Conservation (phyloP, 768 basidiomycete genomes). For the Boletus patriciae region DNA sequence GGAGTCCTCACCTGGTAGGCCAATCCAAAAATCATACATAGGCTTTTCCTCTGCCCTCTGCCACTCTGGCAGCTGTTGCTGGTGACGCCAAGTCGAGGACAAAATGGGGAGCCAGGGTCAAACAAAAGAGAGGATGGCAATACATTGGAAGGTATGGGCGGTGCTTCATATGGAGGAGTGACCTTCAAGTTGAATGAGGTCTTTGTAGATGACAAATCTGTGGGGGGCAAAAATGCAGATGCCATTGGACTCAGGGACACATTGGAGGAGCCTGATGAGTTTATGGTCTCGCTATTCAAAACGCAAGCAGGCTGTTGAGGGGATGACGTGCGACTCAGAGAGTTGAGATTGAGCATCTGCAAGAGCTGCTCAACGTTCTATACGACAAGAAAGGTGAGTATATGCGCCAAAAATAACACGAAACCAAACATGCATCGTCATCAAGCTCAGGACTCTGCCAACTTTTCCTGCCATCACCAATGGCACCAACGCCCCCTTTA, state of each 20-base stretch:
- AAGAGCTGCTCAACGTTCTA: slow-evolving; percentile 81
- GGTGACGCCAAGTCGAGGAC: slow-evolving; percentile 26
- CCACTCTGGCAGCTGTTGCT: slow-evolving; percentile 44
- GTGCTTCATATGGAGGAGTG: slow-evolving; percentile 51
- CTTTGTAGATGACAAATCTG: slow-evolving; percentile 67
- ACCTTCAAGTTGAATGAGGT: slow-evolving; percentile 56
- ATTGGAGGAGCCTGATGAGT: slow-evolving; percentile 56
- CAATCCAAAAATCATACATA: slow-evolving; percentile 23
- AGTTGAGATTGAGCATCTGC: slow-evolving; percentile 75
- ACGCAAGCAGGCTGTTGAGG: slow-evolving; percentile 43
- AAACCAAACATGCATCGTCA: slow-evolving; percentile 39
- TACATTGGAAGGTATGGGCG: slow-evolving; percentile 25
- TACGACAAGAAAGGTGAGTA: slow-evolving; percentile 25
- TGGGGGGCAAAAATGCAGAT: slow-evolving; percentile 70
- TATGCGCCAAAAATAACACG: slow-evolving; percentile 24
- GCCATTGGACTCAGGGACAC: slow-evolving; percentile 72
- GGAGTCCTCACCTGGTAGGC: slow-evolving; percentile 29
- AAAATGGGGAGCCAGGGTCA: slow-evolving; percentile 42
- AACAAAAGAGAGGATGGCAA: slow-evolving; percentile 44
- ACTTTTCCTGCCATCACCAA: slow-evolving; percentile 79
- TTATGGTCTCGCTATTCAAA: slow-evolving; percentile 42
- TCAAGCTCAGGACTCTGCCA: slow-evolving; percentile 54
- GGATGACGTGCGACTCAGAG: slow-evolving; percentile 60
- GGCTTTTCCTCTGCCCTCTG: slow-evolving; percentile 38
- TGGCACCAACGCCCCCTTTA: slow-evolving; percentile 61